phyloP scores from a whole-genome alignment of 106 monocot genomes.

The Platanthera zijinensis region DNA sequence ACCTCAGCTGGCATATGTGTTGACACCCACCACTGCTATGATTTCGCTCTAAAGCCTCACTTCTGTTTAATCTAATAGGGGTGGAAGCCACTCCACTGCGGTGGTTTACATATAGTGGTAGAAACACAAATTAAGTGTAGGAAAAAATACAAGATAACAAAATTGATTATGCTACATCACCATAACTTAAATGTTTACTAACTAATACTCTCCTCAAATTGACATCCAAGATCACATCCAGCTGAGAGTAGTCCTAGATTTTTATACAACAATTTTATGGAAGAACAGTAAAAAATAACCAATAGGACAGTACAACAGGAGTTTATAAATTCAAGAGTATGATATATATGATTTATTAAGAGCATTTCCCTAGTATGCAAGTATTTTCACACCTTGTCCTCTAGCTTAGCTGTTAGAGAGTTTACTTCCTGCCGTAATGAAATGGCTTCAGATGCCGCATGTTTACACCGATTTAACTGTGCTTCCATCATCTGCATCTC shows the following conservation, averaged over 20 bases:
- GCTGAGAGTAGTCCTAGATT: not conserved
- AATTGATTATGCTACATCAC: not conserved
- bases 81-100: not conserved
- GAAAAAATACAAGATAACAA: not conserved
- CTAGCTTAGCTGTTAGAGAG: slow-evolving; percentile 44
- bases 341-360: not conserved
- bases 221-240: not conserved
- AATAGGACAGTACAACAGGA: not conserved
- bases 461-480: slow-evolving; percentile 77
- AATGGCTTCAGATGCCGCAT: slow-evolving; percentile 57
- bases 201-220: not conserved
- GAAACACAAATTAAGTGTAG: not conserved
- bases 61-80: not conserved
- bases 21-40: not conserved
- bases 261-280: not conserved
- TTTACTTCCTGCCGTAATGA: slow-evolving; percentile 49
- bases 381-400: slow-evolving; percentile 46
- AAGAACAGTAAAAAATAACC: not conserved
- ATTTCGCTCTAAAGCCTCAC: not conserved
- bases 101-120: not conserved
- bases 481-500: slow-evolving; percentile 93
- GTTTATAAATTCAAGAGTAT: not conserved
- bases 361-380: not conserved
- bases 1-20: not conserved
- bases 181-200: not conserved